Conservation (phyloP, 176 grass and related monocot genomes). For the Carex myosuroides region DNA sequence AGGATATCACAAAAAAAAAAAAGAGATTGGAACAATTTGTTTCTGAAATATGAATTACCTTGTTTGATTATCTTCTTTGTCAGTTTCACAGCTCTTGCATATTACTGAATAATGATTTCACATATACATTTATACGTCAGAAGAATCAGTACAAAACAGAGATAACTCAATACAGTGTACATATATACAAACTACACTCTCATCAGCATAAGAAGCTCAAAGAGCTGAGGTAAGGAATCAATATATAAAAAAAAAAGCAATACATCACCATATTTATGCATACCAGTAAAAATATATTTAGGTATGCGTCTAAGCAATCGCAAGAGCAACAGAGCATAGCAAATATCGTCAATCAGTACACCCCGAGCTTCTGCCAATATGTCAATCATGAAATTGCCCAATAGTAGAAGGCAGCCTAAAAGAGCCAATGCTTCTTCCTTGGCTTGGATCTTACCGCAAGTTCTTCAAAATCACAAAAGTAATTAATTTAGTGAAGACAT, state of each 20-base stretch:
- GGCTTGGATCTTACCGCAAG: conserved; percentile 64
- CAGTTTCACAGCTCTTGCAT: not conserved
- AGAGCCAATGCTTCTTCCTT: conserved; percentile 92
- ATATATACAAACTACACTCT: conserved; percentile 2
- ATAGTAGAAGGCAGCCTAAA: conserved; percentile 23
- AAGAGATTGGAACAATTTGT: not conserved
- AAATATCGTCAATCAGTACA: not conserved
- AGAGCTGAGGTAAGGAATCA: not conserved
- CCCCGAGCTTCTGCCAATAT: not conserved
- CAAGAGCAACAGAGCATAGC: not conserved
- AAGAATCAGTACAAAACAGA: not conserved
- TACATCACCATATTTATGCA: not conserved
- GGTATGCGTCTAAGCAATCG: not conserved
- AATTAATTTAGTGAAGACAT: not conserved
- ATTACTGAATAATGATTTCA: not conserved
- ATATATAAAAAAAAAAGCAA: not conserved
- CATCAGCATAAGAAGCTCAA: not conserved
- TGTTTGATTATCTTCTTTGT: not conserved
- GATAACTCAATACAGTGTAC: not conserved
- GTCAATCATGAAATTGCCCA: not conserved
- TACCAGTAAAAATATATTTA: not conserved
- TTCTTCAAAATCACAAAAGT: conserved; percentile 38
- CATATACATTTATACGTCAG: not conserved
- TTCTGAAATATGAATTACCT: not conserved
- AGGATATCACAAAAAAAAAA: not conserved